These are phyloP conservation scores for Quillaja saponaria DNA, from an alignment of 306 rosid species.

Conservation along the genomic window DNA sequence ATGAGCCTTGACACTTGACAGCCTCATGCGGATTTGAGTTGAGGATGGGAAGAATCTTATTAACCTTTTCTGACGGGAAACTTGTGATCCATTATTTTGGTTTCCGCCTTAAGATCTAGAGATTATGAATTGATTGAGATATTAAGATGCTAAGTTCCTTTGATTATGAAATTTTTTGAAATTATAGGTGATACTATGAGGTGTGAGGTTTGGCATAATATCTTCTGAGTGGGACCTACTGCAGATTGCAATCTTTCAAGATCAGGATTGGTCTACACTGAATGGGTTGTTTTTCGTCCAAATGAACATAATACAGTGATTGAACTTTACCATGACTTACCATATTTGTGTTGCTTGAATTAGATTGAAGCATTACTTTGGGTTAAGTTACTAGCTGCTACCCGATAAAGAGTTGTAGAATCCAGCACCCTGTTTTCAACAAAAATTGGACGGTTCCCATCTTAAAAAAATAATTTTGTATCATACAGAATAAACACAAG, in stretches of 20 bases:
- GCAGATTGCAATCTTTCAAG: slow-evolving; percentile 34
- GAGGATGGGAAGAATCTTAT: slow-evolving; percentile 39
- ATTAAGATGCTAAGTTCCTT: slow-evolving; percentile 20
- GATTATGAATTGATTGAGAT: slow-evolving; percentile 10
- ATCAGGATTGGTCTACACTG: slow-evolving; percentile 16
- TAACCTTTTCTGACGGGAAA: slow-evolving; percentile 24
- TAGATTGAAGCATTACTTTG: no score
- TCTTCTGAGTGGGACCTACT: slow-evolving; percentile 45
- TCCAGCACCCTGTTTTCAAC: no score
- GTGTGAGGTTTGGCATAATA: slow-evolving; percentile 44
- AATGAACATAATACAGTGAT: no score
- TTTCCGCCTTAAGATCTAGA: slow-evolving; percentile 25
- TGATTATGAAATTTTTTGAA: slow-evolving; percentile 32
- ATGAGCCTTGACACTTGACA: slow-evolving; percentile 22
- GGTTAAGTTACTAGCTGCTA: no score
- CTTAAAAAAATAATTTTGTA: no score
- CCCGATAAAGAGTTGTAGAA: no score
- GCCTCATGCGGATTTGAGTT: slow-evolving; percentile 11
- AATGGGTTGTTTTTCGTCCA: slow-evolving; percentile 5
- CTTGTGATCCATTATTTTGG: slow-evolving; percentile 6
- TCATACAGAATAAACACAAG: no score
- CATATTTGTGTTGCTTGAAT: no score
- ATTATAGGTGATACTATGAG: slow-evolving; percentile 28
- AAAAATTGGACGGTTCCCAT: no score
- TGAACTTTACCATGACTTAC: no score